Percentiles rank a stretch among this genome's conserved stretches.
Evolutionary conservation across 148 eudicot species (phyloP).

Genomic region (Rhododendron kiyosumense): DNA sequence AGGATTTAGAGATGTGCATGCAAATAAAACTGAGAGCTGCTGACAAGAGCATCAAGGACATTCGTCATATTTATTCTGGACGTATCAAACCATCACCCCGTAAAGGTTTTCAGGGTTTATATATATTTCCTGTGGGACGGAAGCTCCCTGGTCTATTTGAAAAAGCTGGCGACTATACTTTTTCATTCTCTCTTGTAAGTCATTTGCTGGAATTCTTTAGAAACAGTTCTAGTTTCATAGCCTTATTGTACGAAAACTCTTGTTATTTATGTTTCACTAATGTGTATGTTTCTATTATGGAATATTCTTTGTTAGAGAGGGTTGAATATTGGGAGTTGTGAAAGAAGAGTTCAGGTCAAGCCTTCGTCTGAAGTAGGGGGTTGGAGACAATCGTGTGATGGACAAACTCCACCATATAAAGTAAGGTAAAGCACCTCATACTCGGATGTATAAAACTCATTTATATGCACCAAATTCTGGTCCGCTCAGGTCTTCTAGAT

Average conservation of each 20-base stretch:
- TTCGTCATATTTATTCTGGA: slow-evolving; percentile 27
- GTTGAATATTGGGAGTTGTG: slow-evolving; percentile 15
- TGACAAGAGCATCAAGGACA: slow-evolving; percentile 5
- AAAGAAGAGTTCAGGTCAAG: slow-evolving; percentile 39
- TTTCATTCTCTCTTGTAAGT: slow-evolving; percentile 60
- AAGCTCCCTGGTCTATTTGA: slow-evolving; percentile 32
- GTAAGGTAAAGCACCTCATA: slow-evolving; percentile 34
- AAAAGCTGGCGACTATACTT: slow-evolving; percentile 51
- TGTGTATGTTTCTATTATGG: background rate
- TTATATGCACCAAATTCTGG: background rate
- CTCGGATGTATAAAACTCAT: background rate
- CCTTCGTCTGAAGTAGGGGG: slow-evolving; percentile 34
- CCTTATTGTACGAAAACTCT: background rate
- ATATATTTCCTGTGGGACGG: slow-evolving; percentile 34
- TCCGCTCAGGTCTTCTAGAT: background rate
- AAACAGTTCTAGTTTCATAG: background rate
- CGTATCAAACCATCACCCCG: slow-evolving; percentile 20
- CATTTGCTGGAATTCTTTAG: background rate
- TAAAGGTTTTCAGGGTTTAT: slow-evolving; percentile 50
- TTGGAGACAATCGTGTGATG: slow-evolving; percentile 35
- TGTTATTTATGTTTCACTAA: background rate
- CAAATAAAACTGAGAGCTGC: slow-evolving; percentile 28
- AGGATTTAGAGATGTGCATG: slow-evolving; percentile 43
- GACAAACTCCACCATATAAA: background rate
- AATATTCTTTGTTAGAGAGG: slow-evolving; percentile 27